phyloP scores from a whole-genome alignment of 495 filamentous ascomycete species.

The Aspergillus nidulans region DNA sequence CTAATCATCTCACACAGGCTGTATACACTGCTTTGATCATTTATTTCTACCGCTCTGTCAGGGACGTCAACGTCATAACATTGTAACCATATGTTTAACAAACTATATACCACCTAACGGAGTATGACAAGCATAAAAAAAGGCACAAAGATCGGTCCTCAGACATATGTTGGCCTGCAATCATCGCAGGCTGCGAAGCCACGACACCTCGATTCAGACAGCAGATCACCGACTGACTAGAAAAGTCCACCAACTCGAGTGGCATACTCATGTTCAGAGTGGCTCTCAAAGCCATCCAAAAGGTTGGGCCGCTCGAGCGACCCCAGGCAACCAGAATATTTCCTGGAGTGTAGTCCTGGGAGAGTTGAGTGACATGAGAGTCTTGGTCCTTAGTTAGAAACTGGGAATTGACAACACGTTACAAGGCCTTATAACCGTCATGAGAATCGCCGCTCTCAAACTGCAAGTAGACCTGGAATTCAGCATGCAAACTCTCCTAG shows the following conservation, averaged over 20 bases:
- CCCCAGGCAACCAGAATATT: constrained; percentile 8
- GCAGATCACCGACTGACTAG: constrained; percentile 10
- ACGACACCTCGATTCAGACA: constrained; percentile 3
- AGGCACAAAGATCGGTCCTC: constrained; percentile 9
- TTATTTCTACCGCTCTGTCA: constrained; percentile 14
- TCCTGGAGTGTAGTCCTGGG: constrained; percentile 13
- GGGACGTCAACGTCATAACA: constrained; percentile 11
- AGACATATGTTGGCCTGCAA: constrained; percentile 16
- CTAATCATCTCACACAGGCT: constrained; percentile 15
- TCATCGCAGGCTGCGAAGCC: constrained; percentile 16
- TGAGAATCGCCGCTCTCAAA: constrained; percentile 10
- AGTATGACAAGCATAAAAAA: constrained; percentile 15
- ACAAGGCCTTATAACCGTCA: constrained; percentile 12
- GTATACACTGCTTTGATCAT: constrained; percentile 14
- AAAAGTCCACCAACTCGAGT: constrained; percentile 3
- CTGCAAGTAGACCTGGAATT: constrained; percentile 10
- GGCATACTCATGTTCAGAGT: constrained; percentile 17
- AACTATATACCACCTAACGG: constrained; percentile 12
- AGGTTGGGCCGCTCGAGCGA: constrained; percentile 11
- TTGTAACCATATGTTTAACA: constrained; percentile 13
- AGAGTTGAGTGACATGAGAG: constrained; percentile 12
- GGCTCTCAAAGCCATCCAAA: constrained; percentile 12
- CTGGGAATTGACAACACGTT: background rate
- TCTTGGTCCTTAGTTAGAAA: constrained; percentile 12
- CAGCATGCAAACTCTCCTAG: constrained; percentile 8